Conservation (phyloP, 108 stramenopile genomes). For the Schizochytrium sp. region DNA sequence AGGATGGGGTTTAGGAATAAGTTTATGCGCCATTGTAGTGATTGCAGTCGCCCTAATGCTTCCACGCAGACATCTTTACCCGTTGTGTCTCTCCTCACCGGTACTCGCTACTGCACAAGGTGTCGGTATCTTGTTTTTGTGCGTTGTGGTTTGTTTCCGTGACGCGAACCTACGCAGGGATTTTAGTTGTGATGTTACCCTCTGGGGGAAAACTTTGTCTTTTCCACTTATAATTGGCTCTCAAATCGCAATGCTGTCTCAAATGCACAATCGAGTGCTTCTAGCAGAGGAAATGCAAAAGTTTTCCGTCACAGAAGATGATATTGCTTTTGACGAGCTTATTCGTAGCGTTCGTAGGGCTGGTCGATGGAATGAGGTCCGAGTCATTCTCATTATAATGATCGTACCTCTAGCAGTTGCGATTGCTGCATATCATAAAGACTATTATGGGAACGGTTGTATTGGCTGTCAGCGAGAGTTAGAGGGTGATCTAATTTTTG, state of each 20-base stretch:
- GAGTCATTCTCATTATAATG: not conserved
- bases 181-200: not conserved
- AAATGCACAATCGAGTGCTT: not conserved
- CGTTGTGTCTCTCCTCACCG: not conserved
- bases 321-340: not conserved
- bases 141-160: not conserved
- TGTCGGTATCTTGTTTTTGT: not conserved
- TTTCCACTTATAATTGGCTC: not conserved
- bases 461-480: not conserved
- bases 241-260: not conserved
- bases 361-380: slow-evolving; percentile 2
- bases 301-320: not conserved
- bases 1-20: too few species aligned
- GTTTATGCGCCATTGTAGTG: not conserved
- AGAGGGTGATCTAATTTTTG: not conserved
- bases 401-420: not conserved
- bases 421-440: not conserved
- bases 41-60: not conserved
- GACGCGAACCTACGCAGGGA: not conserved
- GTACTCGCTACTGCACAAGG: slow-evolving; percentile 1
- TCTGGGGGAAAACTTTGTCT: not conserved
- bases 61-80: not conserved
- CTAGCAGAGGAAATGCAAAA: not conserved
- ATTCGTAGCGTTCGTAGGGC: not conserved
- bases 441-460: not conserved